A percentile compares a stretch with the other conserved stretches of the same genome.
These are phyloP conservation scores for Macroventuria anomochaeta DNA, from an alignment of 2,329 filamentous ascomycete species.

Conservation along the genomic window DNA sequence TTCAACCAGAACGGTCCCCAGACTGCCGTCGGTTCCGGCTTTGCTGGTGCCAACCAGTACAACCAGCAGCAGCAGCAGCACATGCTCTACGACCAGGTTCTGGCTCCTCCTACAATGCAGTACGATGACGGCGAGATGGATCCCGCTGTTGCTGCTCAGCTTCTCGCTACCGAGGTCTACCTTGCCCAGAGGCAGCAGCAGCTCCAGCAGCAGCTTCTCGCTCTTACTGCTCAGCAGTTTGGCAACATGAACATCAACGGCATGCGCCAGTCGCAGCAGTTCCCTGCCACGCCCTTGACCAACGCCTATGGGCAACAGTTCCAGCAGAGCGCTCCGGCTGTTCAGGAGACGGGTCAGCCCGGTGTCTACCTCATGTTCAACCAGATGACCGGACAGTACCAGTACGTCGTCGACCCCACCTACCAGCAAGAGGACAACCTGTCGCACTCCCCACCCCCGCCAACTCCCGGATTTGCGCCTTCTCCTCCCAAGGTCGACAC, in stretches of 20 bases:
- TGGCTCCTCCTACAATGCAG: slow-evolving; percentile 82
- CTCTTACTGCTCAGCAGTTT: slow-evolving; percentile 66
- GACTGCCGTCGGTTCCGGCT: slow-evolving; percentile 64
- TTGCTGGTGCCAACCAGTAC: slow-evolving; percentile 56
- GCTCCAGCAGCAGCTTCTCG: slow-evolving; percentile 89
- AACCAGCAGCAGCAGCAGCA: slow-evolving; percentile 46
- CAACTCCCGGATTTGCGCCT: slow-evolving; percentile 46
- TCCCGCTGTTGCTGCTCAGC: slow-evolving; percentile 82
- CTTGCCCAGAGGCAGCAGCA: slow-evolving; percentile 94
- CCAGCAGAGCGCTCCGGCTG: slow-evolving; percentile 69
- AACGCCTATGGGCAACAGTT: slow-evolving; percentile 70
- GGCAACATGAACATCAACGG: slow-evolving; percentile 69
- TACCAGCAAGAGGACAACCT: slow-evolving; percentile 56
- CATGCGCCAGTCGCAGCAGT: slow-evolving; percentile 56
- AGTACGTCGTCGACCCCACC: slow-evolving; percentile 76
- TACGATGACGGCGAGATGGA: slow-evolving; percentile 78
- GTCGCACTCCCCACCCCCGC: slow-evolving; percentile 58
- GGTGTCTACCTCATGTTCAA: slow-evolving; percentile 86
- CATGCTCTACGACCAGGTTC: slow-evolving; percentile 79
- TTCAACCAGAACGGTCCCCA: slow-evolving; percentile 60
- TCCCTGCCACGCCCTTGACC: slow-evolving; percentile 60
- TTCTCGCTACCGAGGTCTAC: slow-evolving; percentile 90
- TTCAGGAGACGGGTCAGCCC: slow-evolving; percentile 71
- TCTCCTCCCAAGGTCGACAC: slow-evolving; percentile 50
- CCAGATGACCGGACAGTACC: slow-evolving; percentile 82